Conservation (phyloP, 768 basidiomycete species). For the Hypholoma fasciculare region DNA sequence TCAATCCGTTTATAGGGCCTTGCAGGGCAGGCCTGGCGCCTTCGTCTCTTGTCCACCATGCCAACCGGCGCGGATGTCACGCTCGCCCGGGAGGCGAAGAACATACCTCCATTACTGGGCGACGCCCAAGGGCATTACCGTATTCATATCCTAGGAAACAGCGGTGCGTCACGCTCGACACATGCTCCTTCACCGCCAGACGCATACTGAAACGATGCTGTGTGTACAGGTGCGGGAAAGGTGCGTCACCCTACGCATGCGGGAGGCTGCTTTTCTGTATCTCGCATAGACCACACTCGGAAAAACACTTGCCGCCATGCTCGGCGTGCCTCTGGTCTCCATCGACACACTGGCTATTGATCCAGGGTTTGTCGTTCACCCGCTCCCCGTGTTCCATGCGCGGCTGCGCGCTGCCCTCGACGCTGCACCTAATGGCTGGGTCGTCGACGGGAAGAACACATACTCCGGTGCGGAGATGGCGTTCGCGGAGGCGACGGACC, state of each 20-base stretch:
- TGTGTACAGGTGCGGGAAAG: constrained; percentile 12
- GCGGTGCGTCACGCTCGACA: constrained; percentile 10
- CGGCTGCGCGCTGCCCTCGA: constrained; percentile 30
- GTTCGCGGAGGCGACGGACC: constrained; percentile 43
- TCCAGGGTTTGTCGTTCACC: constrained; percentile 43
- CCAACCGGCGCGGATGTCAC: not conserved
- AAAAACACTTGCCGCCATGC: not conserved
- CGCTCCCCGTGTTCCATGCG: constrained; percentile 29
- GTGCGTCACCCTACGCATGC: not conserved
- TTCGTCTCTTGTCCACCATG: not conserved
- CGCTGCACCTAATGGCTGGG: constrained; percentile 42
- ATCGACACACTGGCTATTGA: constrained; percentile 50
- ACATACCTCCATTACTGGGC: constrained; percentile 14
- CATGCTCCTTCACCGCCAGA: not conserved
- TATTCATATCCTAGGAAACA: constrained; percentile 21
- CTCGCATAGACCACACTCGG: too few relatives aligned
- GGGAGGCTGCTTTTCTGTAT: too few relatives aligned
- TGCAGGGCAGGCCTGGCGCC: too few relatives aligned
- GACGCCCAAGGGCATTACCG: constrained; percentile 20
- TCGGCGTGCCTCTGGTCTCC: constrained; percentile 46
- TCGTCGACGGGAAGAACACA: constrained; percentile 51
- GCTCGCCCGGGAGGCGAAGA: not conserved
- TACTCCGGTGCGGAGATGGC: constrained; percentile 30
- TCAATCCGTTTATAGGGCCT: too few relatives aligned
- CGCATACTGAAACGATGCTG: not conserved